Conservation (phyloP, 305 asterid species). For the Ilex paraguariensis region DNA sequence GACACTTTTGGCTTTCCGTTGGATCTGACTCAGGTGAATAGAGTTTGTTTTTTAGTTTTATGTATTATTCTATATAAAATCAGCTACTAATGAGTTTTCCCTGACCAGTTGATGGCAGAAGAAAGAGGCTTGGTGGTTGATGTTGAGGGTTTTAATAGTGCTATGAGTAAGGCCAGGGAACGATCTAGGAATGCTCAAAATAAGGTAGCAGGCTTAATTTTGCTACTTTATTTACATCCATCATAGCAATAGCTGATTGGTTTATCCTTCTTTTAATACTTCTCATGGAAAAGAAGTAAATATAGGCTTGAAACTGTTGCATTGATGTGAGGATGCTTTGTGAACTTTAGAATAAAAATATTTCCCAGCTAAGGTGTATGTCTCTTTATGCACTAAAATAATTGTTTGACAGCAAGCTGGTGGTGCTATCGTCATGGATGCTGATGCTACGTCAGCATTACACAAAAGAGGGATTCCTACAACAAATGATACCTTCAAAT, state of each 20-base stretch:
- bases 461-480: conserved; percentile 70
- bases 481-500: conserved; percentile 80
- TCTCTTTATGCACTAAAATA: conserved; percentile 2
- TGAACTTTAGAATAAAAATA: too few relatives aligned
- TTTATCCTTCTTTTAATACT: conserved; percentile 5
- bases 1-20: conserved; percentile 96
- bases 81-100: conserved; percentile 17
- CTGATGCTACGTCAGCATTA: conserved; percentile 83
- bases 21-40: conserved; percentile 93
- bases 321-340: too few relatives aligned
- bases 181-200: conserved; percentile 92
- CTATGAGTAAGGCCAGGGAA: conserved; percentile 88
- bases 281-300: neutral
- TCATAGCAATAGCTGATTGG: neutral
- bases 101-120: conserved; percentile 87
- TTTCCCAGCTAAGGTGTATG: conserved; percentile 5
- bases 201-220: conserved; percentile 49
- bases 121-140: conserved; percentile 90
- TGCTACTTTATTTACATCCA: neutral
- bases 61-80: conserved; percentile 11
- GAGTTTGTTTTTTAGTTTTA: conserved; percentile 1
- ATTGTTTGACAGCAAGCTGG: conserved; percentile 58
- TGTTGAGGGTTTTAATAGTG: conserved; percentile 57
- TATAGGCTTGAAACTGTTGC: too few relatives aligned
- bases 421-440: conserved; percentile 78